phyloP scores from a whole-genome alignment of 139 green algal species.

The Asterochloris erici region DNA sequence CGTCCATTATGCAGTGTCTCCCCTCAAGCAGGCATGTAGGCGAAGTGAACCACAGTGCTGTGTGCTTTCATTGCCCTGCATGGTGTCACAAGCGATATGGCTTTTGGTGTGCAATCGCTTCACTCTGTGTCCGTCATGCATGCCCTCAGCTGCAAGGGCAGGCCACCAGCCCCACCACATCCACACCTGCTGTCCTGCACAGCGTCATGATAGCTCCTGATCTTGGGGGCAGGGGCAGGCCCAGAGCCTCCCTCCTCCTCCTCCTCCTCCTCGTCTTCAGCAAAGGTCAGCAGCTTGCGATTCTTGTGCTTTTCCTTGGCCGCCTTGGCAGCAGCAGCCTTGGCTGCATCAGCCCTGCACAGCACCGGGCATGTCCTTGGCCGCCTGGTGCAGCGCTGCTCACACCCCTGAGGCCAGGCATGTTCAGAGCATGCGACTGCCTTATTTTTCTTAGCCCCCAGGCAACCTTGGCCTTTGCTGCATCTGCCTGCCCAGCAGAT shows the following conservation, averaged over 20 bases:
- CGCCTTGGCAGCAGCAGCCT: slow-evolving; percentile 5
- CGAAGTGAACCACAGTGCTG: background rate
- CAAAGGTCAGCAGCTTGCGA: slow-evolving; percentile 83
- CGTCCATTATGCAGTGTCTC: too few species aligned
- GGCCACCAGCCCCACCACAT: background rate
- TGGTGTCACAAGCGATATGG: background rate
- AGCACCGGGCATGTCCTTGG: background rate
- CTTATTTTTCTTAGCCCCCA: background rate
- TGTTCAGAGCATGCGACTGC: background rate
- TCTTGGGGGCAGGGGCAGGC: slow-evolving; percentile 1
- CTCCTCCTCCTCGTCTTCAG: slow-evolving; percentile 57
- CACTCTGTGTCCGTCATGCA: background rate
- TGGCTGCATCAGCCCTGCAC: background rate
- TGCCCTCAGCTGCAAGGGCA: background rate
- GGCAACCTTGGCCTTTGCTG: background rate
- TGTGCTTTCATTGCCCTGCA: background rate
- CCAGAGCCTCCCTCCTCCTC: slow-evolving; percentile 39
- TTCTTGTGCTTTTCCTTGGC: slow-evolving; percentile 46
- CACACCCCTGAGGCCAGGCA: background rate
- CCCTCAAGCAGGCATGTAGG: too few species aligned
- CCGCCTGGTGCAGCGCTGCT: background rate
- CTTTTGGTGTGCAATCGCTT: background rate
- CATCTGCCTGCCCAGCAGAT: background rate
- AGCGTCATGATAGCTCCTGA: slow-evolving; percentile 61
- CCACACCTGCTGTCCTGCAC: slow-evolving; percentile 44